Evolutionary conservation across 2,329 filamentous ascomycete genomes (phyloP), one percentile per base, ranked within the genome.

Genomic region (Verticillium longisporum): DNA sequence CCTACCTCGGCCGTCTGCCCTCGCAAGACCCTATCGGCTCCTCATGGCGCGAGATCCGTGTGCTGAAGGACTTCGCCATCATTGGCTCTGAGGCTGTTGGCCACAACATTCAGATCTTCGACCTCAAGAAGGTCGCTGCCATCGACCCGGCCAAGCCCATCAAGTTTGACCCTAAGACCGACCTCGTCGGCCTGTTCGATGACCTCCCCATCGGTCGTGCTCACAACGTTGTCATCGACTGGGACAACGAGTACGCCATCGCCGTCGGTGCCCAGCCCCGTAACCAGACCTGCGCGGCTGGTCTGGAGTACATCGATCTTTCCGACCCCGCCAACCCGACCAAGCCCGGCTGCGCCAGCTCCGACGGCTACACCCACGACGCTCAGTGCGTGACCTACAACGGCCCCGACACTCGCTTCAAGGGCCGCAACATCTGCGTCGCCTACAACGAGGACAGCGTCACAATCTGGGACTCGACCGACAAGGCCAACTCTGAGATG

Each of bases 31-130:
- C 74, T 2, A 66, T 66, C 1, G 66, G 67, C 9, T 69, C 69
- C 4, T 63, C 63, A 13, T 78, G 76, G 76, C 69, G 75, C n/a
- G 76, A 78, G 64, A 77, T 78, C 67, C 73, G 73, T 56, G 74
- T 76, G 18, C 74, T 73, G 34, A 69, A 67, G 34, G 64, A 74
- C 66, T 67, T 68, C 58, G 69, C 67, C 62, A 71, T 77, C 62
- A 75, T 78, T 36, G 76, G 76, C 7, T 72, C 73, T 53, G 76
- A 78, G 65, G 78, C 82, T 0, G 63, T 66, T 6, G 69, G 73
- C 60, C 85, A 88, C 68, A 81, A 82, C 57, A 77, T 88, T 31
- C 85, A 88, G 69, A 81, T 88, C 68, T 88, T 88, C 65, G 84
- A 88, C 68, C 77, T 87, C 77, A 82, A 74, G 66, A 86, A 73